Evolutionary conservation across 768 basidiomycete genomes (phyloP).

Genomic region (Rossbeevera mucosa): DNA sequence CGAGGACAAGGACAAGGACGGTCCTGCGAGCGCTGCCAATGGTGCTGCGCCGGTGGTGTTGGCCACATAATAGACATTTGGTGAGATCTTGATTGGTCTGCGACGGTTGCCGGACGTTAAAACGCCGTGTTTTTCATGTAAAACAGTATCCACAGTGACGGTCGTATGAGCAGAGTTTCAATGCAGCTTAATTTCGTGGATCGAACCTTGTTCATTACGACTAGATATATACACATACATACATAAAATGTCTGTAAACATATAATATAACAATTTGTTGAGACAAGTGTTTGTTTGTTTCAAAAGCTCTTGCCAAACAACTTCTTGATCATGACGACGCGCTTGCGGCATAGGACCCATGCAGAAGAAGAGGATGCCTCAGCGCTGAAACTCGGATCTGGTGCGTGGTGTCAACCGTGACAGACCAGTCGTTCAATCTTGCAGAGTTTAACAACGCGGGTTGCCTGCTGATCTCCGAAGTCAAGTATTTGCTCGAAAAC

Average conservation of each 20-base stretch:
- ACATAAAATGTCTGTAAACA: constrained; percentile 35
- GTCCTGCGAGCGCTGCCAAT: constrained; percentile 10
- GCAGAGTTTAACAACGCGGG: constrained; percentile 89
- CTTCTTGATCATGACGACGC: constrained; percentile 50
- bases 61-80: constrained; percentile 25
- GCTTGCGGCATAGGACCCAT: constrained; percentile 60
- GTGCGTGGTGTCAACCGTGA: constrained; percentile 29
- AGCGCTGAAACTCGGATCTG: constrained; percentile 74
- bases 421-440: neutral
- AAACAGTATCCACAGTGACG: constrained; percentile 10
- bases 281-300: constrained; percentile 18
- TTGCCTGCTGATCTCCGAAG: constrained; percentile 87
- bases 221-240: constrained; percentile 28
- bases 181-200: constrained; percentile 24
- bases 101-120: constrained; percentile 1
- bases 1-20: constrained; percentile 23
- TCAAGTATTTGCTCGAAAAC: constrained; percentile 85
- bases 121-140: neutral
- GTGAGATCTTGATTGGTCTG: constrained; percentile 9
- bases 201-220: constrained; percentile 23
- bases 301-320: constrained; percentile 34
- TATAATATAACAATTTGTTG: constrained; percentile 26
- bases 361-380: constrained; percentile 85
- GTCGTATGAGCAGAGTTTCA: constrained; percentile 16
- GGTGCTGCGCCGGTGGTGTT: constrained; percentile 19